Base-by-base conservation (phyloP, 2,329 filamentous ascomycete genomes). In the Elsinoe perseae region DNA sequence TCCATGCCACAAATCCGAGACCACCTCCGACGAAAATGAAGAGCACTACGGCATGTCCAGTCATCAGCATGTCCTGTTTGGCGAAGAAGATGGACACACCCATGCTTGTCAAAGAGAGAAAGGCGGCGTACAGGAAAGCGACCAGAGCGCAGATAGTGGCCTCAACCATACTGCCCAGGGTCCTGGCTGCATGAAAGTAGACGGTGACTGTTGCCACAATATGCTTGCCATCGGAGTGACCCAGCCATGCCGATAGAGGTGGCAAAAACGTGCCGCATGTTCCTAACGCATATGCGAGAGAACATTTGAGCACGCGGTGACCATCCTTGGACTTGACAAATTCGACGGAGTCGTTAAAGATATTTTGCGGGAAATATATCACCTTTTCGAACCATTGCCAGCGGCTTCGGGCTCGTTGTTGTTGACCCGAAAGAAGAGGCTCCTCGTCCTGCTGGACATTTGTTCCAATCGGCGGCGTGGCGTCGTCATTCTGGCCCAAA, bases 121-220 rank as follows among this genome's bases (percentile, higher is more conserved):
- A 75, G 30, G 84, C 80, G 2, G 86, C 85, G 68, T 95, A 97
- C 34, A 84, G 71, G 59, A 95, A 88, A 1, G 90, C 91, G 30
- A 86, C 76, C 34, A 87, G 72, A 4, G 89, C 88, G 57, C 93
- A 83, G 30, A 91, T 72, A 9, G 86, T 80, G 2, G 90, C 91
- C 70, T 95, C 88, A 57, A 89, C 80, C 89, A 96, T 95, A 62
- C 87, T 93, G 0, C 92, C 92, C 23, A 85, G 81, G 16, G 89
- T 89, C 57, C 92, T 80, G 4, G 89, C 88, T 3, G 92, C 90
- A 69, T 96, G 90, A 65, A 96, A 97, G 67, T 95, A 97, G 9
- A 96, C 91, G 0, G 89, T 95, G 57, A 96, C 83, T 1, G 92
- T 96, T 28, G 90, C 90, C 53, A 95, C 89, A 66, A 95, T 85